Evolutionary conservation across 192 early-diverging fungal genomes (phyloP), one percentile per base, ranked within the genome.

Genomic region (Jimgerdemannia lactiflua): DNA sequence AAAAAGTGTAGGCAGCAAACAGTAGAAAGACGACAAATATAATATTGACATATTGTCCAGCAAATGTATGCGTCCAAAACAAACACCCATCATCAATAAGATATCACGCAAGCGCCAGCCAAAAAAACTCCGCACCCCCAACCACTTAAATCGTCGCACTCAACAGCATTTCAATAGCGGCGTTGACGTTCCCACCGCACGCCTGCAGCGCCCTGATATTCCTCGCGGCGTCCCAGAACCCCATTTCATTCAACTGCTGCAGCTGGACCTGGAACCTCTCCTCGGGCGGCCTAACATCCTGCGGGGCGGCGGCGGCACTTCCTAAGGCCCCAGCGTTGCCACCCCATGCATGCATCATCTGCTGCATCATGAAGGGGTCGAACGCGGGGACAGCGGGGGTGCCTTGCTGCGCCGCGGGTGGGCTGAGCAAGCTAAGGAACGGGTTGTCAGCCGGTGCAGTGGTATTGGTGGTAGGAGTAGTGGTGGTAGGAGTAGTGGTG

Each of bases 221-320:
- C 83, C 94, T 91, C 41, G 88, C 84, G 3, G 92, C 92, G 79
- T 97, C 92, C 79, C 84, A 94, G 80, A 99, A 96, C 19, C 98
- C 98, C 98, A 99, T 99, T 41, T 99, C 98, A 76, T 88, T 93
- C 79, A 92, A 82, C 83, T 92, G 92, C 79, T 93, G 91, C 67
- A 97, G 86, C 84, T 98, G 95, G 10, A 84, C 82, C 79, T 89
- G 88, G 75, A 87, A 93, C 17, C 91, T 84, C 42, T 87, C 87
- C 78, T 91, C 90, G 54, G 90, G 90, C n/a, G 87, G 83, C 64
- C 80, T 75, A 20, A 65, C 72, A 69, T 79, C 78, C 49, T 74
- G 54, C 41, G 69, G 66, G 11, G 76, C 65, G n/a, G 82, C 67
- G n/a, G 83, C 73, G 49, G 74, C 64, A 7, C 40, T 65, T 49